Evolutionary conservation across 306 rosid genomes (phyloP).

Genomic region (Cucurbita moschata): DNA sequence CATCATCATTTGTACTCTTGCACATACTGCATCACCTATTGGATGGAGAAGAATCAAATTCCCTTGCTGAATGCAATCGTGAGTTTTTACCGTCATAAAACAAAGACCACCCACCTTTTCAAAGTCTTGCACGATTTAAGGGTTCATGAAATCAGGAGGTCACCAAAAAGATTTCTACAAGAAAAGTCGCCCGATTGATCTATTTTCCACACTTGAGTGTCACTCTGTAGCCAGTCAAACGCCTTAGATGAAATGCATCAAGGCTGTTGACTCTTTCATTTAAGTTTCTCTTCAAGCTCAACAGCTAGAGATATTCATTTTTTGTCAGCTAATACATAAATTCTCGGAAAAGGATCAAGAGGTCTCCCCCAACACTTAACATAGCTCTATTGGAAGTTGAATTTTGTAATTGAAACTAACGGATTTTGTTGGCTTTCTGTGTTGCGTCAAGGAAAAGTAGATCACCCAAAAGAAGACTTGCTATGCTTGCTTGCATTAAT

Average conservation of each 20-base stretch:
- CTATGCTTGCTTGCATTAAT: constrained; percentile 1
- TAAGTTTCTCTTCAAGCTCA: neutral
- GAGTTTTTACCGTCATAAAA: neutral
- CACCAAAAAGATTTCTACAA: neutral
- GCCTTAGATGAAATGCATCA: neutral
- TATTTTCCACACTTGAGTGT: neutral
- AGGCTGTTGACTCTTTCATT: neutral
- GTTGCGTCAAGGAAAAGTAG: neutral
- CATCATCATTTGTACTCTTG: neutral
- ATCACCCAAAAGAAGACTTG: neutral
- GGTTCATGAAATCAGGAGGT: neutral
- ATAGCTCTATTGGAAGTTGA: neutral
- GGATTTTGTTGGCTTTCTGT: neutral
- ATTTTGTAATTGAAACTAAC: neutral
- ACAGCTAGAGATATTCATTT: neutral
- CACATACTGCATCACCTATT: neutral
- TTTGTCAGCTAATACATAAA: neutral
- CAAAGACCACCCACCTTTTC: neutral
- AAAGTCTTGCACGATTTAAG: neutral
- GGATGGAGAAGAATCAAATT: neutral
- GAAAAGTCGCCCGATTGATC: neutral
- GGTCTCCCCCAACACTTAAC: neutral
- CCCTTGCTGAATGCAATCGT: neutral
- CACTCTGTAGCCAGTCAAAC: neutral
- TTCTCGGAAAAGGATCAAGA: neutral